Conservation (phyloP, 495 filamentous ascomycete species). For the Darksidea phi region DNA sequence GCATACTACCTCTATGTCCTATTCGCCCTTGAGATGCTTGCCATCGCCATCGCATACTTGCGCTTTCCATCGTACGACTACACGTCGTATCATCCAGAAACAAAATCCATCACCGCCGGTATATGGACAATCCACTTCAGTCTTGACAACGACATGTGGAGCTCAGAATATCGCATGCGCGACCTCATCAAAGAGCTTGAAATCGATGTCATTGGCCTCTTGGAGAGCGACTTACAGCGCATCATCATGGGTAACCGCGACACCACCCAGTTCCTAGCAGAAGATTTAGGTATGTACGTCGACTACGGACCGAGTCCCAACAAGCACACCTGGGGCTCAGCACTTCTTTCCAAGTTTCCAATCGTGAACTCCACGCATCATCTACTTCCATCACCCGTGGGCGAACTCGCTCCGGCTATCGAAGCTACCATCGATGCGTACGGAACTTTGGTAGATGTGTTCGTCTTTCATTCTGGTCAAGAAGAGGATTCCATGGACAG, state of each 20-base stretch:
- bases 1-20: conserved; percentile 77
- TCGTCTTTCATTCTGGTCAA: conserved; percentile 98
- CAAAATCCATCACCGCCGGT: conserved; percentile 83
- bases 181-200: conserved; percentile 90
- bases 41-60: conserved; percentile 79
- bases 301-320: conserved; percentile 97
- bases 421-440: conserved; percentile 93
- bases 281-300: conserved; percentile 96
- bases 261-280: conserved; percentile 90
- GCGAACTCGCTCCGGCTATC: conserved; percentile 94
- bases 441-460: conserved; percentile 83
- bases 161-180: conserved; percentile 88
- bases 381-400: conserved; percentile 85
- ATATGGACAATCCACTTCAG: conserved; percentile 99
- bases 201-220: conserved; percentile 88
- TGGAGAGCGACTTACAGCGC: conserved; percentile 91
- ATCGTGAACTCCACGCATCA: conserved; percentile 97
- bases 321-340: conserved; percentile 97
- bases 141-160: conserved; percentile 99
- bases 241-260: conserved; percentile 99
- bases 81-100: conserved; percentile 80
- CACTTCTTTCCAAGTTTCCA: conserved; percentile 93
- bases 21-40: conserved; percentile 70
- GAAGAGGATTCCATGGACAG: conserved; percentile 97
- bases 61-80: conserved; percentile 94